Evolutionary conservation across 306 rosid genomes (phyloP).

Genomic region (Medicago ruthenica): DNA sequence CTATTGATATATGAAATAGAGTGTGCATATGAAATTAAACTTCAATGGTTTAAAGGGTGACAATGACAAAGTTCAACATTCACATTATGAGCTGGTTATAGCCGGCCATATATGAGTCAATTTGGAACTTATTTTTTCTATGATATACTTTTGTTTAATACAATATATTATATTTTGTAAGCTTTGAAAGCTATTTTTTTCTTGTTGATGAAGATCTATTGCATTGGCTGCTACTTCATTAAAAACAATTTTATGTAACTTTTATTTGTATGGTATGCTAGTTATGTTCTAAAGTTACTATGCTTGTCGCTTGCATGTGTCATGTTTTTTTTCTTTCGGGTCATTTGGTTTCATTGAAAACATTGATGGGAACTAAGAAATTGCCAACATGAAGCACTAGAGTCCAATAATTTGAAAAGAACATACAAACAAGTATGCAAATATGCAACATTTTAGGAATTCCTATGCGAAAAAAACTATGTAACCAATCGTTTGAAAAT

Average conservation of each 20-base stretch:
- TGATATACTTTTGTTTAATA: slow-evolving; percentile 18
- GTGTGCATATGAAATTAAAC: slow-evolving; percentile 32
- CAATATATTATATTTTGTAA: slow-evolving; percentile 6
- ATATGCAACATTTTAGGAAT: not conserved
- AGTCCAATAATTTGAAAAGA: not conserved
- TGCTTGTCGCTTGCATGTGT: not conserved
- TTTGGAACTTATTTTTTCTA: not conserved
- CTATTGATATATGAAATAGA: not conserved
- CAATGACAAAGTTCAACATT: slow-evolving; percentile 45
- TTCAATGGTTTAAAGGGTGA: slow-evolving; percentile 36
- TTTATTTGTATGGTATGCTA: slow-evolving; percentile 25
- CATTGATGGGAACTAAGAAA: slow-evolving; percentile 35
- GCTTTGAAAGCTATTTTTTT: slow-evolving; percentile 35
- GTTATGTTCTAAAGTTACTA: not conserved
- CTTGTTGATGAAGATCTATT: slow-evolving; percentile 38
- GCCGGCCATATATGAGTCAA: slow-evolving; percentile 51
- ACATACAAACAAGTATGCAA: not conserved
- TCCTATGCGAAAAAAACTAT: not conserved
- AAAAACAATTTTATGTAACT: not conserved
- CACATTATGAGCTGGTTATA: slow-evolving; percentile 49
- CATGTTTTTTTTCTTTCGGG: not conserved
- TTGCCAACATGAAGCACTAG: not conserved
- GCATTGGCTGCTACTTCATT: not conserved
- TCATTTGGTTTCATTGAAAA: not conserved
- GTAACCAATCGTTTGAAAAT: too few relatives aligned